Conservation (phyloP, 495 filamentous ascomycete genomes). For the Penicillium herquei region DNA sequence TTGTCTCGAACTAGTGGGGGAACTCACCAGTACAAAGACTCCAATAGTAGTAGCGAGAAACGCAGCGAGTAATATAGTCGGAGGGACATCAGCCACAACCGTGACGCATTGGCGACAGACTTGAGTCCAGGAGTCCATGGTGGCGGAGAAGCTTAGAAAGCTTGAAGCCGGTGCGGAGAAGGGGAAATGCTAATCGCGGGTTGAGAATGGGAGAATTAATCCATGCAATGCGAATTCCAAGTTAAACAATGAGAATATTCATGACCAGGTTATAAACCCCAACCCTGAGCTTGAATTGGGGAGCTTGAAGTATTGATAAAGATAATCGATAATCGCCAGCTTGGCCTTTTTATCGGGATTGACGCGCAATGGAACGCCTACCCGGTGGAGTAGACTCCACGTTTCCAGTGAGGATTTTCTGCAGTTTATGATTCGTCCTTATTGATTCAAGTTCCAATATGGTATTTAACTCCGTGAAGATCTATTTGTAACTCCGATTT, state of each 20-base stretch:
- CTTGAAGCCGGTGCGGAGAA: conserved; percentile 5
- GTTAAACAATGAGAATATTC: conserved; percentile 5
- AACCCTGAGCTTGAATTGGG: background rate
- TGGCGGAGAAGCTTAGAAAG: background rate
- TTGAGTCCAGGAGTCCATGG: conserved; percentile 35
- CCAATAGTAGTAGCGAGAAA: conserved; percentile 31
- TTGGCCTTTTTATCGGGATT: conserved; percentile 38
- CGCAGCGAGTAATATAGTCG: conserved; percentile 29
- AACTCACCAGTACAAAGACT: conserved; percentile 39
- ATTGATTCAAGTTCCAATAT: background rate
- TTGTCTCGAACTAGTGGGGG: conserved; percentile 4
- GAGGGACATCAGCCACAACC: conserved; percentile 29
- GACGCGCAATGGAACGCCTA: conserved; percentile 18
- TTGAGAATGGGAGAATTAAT: conserved; percentile 23
- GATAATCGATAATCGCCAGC: conserved; percentile 35
- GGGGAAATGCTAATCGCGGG: conserved; percentile 9
- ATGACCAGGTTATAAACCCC: background rate
- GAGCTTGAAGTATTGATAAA: conserved; percentile 12
- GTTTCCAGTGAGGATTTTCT: conserved; percentile 9
- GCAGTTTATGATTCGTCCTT: conserved; percentile 3
- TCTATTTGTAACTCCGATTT: no score
- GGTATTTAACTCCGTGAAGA: no score
- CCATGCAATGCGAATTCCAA: conserved; percentile 27
- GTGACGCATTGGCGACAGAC: conserved; percentile 38
- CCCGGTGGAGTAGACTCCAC: conserved; percentile 10